phyloP scores from a whole-genome alignment of 169 alveolate species.

The Eimeria praecox region DNA sequence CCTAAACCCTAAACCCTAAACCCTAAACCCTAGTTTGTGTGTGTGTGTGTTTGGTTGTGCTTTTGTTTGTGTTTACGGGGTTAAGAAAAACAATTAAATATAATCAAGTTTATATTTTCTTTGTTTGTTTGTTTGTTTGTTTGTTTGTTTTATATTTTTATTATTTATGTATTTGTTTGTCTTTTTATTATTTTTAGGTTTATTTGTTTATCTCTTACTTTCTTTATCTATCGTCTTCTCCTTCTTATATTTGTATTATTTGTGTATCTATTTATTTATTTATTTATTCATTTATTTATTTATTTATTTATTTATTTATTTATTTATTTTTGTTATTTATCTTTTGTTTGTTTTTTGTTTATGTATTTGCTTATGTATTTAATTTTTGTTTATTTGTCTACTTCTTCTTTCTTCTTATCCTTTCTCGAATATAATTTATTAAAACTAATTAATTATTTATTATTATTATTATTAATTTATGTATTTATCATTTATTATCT shows the following conservation, averaged over 20 bases:
- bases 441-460: too few relatives aligned
- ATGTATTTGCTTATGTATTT: neutral
- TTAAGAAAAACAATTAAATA: neutral
- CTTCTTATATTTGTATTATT: too few relatives aligned
- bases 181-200: too few relatives aligned
- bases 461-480: neutral
- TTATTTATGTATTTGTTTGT: too few relatives aligned
- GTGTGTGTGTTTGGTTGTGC: neutral
- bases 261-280: too few relatives aligned
- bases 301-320: neutral
- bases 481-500: too few relatives aligned
- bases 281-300: too few relatives aligned
- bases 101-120: neutral
- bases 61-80: too few relatives aligned
- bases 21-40: conserved; percentile 2
- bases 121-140: too few relatives aligned
- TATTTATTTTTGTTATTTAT: neutral
- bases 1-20: conserved; percentile 38
- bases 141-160: too few relatives aligned
- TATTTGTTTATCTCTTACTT: too few relatives aligned
- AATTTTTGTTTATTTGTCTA: neutral
- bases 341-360: neutral
- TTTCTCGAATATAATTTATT: too few relatives aligned
- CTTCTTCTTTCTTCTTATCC: neutral
- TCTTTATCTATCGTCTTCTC: neutral